These are phyloP conservation scores for Colletotrichum sp. DNA, from an alignment of 2,329 filamentous ascomycete genomes.

Conservation along the genomic window DNA sequence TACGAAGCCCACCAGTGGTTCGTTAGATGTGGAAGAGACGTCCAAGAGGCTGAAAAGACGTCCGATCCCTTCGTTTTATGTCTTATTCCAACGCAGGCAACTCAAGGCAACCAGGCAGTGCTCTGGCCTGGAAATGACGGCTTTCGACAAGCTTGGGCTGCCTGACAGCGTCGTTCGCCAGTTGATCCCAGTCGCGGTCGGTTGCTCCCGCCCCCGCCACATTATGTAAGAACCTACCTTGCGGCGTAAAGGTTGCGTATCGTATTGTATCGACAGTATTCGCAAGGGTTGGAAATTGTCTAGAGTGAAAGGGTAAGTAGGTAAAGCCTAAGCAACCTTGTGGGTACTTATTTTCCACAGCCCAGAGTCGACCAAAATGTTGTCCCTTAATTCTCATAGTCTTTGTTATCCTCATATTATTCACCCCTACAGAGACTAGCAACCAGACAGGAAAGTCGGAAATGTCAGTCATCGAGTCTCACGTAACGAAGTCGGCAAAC, in stretches of 20 bases:
- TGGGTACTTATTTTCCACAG: too few species aligned
- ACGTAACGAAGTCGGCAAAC: neutral
- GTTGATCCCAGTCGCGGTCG: constrained; percentile 2
- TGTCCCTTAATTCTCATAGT: too few species aligned
- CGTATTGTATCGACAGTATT: neutral
- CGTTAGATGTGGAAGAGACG: neutral
- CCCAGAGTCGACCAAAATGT: too few species aligned
- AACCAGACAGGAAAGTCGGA: neutral
- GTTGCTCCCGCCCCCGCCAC: constrained; percentile 1
- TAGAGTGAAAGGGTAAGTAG: too few species aligned
- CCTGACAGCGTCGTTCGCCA: neutral
- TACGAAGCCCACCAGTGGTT: neutral
- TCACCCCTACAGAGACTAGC: neutral
- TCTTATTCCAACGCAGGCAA: neutral
- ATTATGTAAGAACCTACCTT: constrained; percentile 4
- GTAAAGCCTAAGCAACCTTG: too few species aligned
- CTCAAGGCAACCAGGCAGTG: constrained; percentile 8
- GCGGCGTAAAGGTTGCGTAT: neutral
- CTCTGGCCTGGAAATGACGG: neutral
- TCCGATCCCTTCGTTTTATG: neutral
- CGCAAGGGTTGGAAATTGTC: neutral
- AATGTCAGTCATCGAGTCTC: neutral
- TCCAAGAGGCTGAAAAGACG: constrained; percentile 4
- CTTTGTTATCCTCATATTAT: too few species aligned
- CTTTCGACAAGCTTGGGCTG: neutral